Evolutionary conservation across 2,329 filamentous ascomycete genomes (phyloP), one percentile per base, ranked within the genome.

Genomic region (Cercospora janseana): DNA sequence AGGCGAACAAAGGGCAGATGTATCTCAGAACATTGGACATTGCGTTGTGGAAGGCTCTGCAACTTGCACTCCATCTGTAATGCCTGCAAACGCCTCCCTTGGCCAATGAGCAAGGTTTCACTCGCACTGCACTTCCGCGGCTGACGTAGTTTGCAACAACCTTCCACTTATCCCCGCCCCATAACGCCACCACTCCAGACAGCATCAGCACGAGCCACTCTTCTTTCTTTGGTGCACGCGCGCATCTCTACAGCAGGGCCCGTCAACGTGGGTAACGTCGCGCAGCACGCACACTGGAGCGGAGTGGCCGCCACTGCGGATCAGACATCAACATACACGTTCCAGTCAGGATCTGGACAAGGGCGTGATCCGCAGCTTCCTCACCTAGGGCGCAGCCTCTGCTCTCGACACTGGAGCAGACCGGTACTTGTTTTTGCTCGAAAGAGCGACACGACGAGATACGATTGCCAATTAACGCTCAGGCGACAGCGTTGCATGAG

Each of bases 121-220:
- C 34, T 21, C 18, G 23, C 20, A 38, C 34, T 21, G 13, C 24
- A 18, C 34, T n/a, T 18, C 24, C 24, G 23, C 18, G 34, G 34
- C 34, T 38, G 15, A 38, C 44, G 29, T 46, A 46, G 43, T 38
- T 38, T 21, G 23, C 34, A 38, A 18, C 43, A 27, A 28, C 32
- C 44, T 28, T 13, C 15, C 42, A 27, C 42, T 35, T 18, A 6
- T 46, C 28, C 28, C 43, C 43, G 23, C 43, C 24, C 20, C 31
- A 46, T n/a, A n/a, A 16, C 43, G 31, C 32, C 23, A 38, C 44
- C 15, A 35, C 44, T n/a, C n/a, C n/a, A n/a, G 32, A 46, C 29
- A 23, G 8, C 21, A 31, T 46, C 16, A 37, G 31, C 44, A 46
- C 44, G 23, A 27, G 23, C 43, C 43, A 46, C 21, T 27, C 16